phyloP scores from a whole-genome alignment of 139 green algal genomes.

The Marvania coccoides region DNA sequence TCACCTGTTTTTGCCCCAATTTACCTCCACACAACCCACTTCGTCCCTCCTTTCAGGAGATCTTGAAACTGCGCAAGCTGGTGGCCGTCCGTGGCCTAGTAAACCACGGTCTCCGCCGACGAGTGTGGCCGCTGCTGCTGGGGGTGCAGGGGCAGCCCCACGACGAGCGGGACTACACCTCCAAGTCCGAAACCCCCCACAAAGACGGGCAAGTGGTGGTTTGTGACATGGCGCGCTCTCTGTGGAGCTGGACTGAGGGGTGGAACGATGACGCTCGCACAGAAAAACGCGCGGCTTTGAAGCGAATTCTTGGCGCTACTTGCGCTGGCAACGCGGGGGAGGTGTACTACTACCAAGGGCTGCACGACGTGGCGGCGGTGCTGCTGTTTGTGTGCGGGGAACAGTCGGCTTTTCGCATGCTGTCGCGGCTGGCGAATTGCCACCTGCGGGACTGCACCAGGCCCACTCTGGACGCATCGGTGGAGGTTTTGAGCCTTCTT shows the following conservation, averaged over 20 bases:
- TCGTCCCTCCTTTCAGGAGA: no score
- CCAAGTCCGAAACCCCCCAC: constrained; percentile 16
- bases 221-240: constrained; percentile 64
- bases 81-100: constrained; percentile 61
- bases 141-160: constrained; percentile 6
- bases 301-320: constrained; percentile 54
- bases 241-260: constrained; percentile 61
- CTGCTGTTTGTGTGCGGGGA: constrained; percentile 67
- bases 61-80: constrained; percentile 50
- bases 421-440: constrained; percentile 38
- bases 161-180: constrained; percentile 1
- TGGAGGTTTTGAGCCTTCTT: constrained; percentile 57
- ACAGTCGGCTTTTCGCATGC: constrained; percentile 36
- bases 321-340: constrained; percentile 30
- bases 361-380: constrained; percentile 84
- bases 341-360: constrained; percentile 75
- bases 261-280: constrained; percentile 38
- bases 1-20: no score
- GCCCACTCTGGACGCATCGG: constrained; percentile 51
- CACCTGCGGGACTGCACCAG: constrained; percentile 77
- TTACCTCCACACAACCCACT: no score
- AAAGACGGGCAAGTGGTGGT: constrained; percentile 47
- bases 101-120: constrained; percentile 43
- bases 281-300: constrained; percentile 38
- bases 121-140: constrained; percentile 65